Percentiles rank a stretch among this genome's conserved stretches.
Conservation (phyloP, 345 rosid species). For the Euclidium syriacum region DNA sequence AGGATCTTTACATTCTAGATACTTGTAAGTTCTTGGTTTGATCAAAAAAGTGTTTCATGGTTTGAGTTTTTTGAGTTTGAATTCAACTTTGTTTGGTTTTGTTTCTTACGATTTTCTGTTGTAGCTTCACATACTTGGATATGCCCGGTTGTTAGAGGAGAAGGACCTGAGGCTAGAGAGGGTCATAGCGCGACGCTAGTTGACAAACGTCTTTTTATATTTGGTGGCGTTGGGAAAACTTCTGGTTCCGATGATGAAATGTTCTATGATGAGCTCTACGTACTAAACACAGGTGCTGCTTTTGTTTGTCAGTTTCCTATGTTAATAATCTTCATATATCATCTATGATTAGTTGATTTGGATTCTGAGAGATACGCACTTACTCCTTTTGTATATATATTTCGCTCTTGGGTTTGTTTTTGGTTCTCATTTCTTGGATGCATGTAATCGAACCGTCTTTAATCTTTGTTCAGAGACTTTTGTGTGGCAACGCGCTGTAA, state of each 20-base stretch:
- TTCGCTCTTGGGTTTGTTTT: background rate
- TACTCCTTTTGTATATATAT: background rate
- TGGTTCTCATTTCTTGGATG: background rate
- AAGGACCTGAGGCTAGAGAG: slow-evolving; percentile 87
- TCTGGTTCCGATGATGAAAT: slow-evolving; percentile 50
- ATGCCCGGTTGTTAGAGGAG: slow-evolving; percentile 69
- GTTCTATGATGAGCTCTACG: slow-evolving; percentile 81
- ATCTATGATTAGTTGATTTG: background rate
- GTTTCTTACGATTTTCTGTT: slow-evolving; percentile 1
- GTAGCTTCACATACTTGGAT: slow-evolving; percentile 84
- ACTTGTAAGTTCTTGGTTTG: slow-evolving; percentile 52
- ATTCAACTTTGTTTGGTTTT: background rate
- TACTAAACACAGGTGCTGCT: slow-evolving; percentile 71
- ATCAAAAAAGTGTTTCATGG: background rate
- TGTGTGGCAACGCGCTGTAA: slow-evolving; percentile 69
- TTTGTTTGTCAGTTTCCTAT: background rate
- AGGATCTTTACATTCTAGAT: slow-evolving; percentile 77
- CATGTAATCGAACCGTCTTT: background rate
- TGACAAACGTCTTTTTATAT: slow-evolving; percentile 72
- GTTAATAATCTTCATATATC: background rate
- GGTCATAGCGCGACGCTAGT: slow-evolving; percentile 88
- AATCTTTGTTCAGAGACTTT: slow-evolving; percentile 61
- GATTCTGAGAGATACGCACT: background rate
- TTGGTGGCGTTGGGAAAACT: slow-evolving; percentile 92
- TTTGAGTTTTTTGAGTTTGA: background rate